A percentile compares a stretch with the other conserved stretches of the same genome.
Conservation (phyloP, 192 early-diverging fungal species). For the Spizellomyces punctatus region DNA sequence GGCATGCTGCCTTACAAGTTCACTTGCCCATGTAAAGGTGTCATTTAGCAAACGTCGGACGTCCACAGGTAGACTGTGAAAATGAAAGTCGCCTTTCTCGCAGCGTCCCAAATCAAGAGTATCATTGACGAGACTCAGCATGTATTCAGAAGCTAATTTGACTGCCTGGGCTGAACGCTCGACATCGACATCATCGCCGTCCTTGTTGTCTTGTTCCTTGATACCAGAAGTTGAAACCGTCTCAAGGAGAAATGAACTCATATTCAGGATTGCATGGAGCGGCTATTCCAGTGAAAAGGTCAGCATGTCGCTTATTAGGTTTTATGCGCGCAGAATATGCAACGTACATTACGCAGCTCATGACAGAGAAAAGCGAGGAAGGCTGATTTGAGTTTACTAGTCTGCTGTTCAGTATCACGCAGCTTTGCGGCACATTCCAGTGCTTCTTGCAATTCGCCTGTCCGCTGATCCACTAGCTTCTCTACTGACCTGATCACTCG, state of each 20-base stretch:
- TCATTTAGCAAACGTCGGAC: slow-evolving; percentile 11
- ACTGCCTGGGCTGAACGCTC: slow-evolving; percentile 22
- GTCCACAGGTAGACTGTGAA: slow-evolving; percentile 14
- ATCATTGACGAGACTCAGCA: slow-evolving; percentile 33
- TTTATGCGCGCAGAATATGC: too few relatives aligned
- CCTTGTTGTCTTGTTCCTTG: too few relatives aligned
- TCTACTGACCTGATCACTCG: slow-evolving; percentile 16
- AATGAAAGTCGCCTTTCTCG: slow-evolving; percentile 19
- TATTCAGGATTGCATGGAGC: slow-evolving; percentile 30
- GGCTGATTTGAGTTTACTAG: slow-evolving; percentile 14
- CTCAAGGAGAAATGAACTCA: slow-evolving; percentile 18
- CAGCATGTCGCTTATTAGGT: too few relatives aligned
- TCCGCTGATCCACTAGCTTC: slow-evolving; percentile 5
- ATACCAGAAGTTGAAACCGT: neutral
- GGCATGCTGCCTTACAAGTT: slow-evolving; percentile 8
- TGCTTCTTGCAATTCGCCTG: slow-evolving; percentile 5
- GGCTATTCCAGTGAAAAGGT: slow-evolving; percentile 2
- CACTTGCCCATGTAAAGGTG: slow-evolving; percentile 5
- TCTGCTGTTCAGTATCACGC: slow-evolving; percentile 10
- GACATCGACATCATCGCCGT: neutral
- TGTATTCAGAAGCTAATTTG: slow-evolving; percentile 24
- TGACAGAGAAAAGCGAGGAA: slow-evolving; percentile 35
- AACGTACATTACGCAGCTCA: slow-evolving; percentile 31
- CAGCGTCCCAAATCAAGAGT: slow-evolving; percentile 29
- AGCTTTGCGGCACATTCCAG: slow-evolving; percentile 8